Evolutionary conservation across 192 early-diverging fungal species (phyloP).

Genomic region (Backusella parvicylindrica): DNA sequence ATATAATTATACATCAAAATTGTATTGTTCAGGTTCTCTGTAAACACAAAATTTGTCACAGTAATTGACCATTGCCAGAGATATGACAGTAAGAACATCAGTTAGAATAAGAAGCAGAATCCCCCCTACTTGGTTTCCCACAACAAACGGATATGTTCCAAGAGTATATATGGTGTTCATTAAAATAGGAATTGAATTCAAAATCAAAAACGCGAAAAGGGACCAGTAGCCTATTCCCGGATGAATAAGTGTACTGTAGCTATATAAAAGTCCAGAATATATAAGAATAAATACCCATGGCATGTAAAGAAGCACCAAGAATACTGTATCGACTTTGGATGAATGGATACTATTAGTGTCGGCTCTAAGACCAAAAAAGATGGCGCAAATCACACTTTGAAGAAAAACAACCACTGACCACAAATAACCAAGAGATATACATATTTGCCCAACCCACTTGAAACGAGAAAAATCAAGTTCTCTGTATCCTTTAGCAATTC

Average conservation of each 20-base stretch:
- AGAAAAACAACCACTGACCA: background rate
- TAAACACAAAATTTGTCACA: background rate
- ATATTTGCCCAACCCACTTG: background rate
- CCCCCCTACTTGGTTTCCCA: background rate
- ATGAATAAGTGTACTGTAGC: background rate
- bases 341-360: background rate
- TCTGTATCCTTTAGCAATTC: background rate
- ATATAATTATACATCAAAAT: background rate
- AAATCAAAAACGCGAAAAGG: background rate
- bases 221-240: background rate
- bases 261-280: background rate
- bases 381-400: background rate
- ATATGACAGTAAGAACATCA: background rate
- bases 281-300: background rate
- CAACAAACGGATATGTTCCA: background rate
- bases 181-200: conserved; percentile 1
- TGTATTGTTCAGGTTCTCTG: background rate
- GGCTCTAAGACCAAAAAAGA: background rate
- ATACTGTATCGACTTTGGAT: background rate
- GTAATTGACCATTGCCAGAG: background rate
- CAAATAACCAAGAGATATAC: background rate
- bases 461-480: background rate
- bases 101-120: background rate
- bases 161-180: background rate
- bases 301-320: background rate